Conservation (phyloP, 2,329 filamentous ascomycete species). For the Fusarium sulawesiense region DNA sequence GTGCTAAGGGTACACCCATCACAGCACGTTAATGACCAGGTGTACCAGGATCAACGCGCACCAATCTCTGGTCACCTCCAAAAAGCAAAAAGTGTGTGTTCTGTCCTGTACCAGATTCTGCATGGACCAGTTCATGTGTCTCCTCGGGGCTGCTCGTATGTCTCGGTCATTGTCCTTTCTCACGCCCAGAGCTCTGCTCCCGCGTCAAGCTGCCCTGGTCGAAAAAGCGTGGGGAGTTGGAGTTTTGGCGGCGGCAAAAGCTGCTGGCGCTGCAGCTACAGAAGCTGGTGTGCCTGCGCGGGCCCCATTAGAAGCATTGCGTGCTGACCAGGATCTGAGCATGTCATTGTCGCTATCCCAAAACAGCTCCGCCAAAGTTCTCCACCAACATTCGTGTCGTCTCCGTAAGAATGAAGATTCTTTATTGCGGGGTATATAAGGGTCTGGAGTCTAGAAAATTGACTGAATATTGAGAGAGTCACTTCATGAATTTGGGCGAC, state of each 20-base stretch:
- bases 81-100: background rate
- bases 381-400: constrained; percentile 33
- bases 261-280: background rate
- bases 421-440: background rate
- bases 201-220: constrained; percentile 23
- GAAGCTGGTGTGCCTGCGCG: background rate
- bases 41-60: constrained; percentile 33
- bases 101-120: constrained; percentile 7
- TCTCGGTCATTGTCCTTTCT: background rate
- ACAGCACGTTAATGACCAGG: background rate
- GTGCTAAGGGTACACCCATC: constrained; percentile 4
- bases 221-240: constrained; percentile 36
- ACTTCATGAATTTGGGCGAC: background rate
- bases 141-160: constrained; percentile 19
- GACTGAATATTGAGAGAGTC: accelerated
- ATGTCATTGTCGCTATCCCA: constrained; percentile 42
- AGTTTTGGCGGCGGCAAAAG: constrained; percentile 15
- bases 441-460: background rate
- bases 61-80: constrained; percentile 24
- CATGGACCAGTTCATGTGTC: constrained; percentile 18
- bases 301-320: constrained; percentile 38
- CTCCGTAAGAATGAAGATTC: constrained; percentile 8
- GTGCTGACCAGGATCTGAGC: constrained; percentile 47
- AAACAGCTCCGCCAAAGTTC: constrained; percentile 26
- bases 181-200: constrained; percentile 28